Evolutionary conservation across 2,329 filamentous ascomycete genomes (phyloP).

Genomic region (Fusarium vanettenii): DNA sequence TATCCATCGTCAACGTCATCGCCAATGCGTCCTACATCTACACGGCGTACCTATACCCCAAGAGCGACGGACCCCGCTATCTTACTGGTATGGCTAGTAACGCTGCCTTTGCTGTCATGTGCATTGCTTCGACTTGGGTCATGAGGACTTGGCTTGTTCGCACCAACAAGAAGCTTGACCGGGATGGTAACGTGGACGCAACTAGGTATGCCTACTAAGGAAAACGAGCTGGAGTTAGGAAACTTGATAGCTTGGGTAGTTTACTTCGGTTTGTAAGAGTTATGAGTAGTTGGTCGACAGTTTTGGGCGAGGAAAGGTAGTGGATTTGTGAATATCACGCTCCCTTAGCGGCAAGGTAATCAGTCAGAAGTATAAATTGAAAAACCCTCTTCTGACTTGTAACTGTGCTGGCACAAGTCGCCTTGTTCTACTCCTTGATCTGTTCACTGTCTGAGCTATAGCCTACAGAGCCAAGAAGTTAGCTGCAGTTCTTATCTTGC

Average conservation of each 20-base stretch:
- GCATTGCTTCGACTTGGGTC: constrained; percentile 41
- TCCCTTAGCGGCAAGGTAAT: not conserved
- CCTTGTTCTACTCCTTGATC: not conserved
- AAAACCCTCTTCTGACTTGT: not conserved
- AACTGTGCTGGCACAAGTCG: not conserved
- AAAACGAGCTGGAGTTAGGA: no score
- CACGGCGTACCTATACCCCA: constrained; percentile 58
- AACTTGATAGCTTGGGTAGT: not conserved
- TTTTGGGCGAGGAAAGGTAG: not conserved
- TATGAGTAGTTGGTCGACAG: not conserved
- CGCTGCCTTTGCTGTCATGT: constrained; percentile 41
- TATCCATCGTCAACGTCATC: constrained; percentile 57
- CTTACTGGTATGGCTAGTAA: constrained; percentile 52
- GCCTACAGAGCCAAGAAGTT: not conserved
- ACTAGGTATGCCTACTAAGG: constrained; percentile 36
- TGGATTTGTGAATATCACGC: not conserved
- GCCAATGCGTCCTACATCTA: constrained; percentile 59
- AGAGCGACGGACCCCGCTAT: constrained; percentile 54
- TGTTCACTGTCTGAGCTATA: not conserved
- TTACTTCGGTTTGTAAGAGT: not conserved
- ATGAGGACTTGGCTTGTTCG: constrained; percentile 40
- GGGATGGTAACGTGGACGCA: constrained; percentile 10
- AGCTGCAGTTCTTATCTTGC: not conserved
- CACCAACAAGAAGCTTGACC: constrained; percentile 42
- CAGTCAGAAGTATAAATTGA: not conserved